Base-by-base conservation (phyloP, 805 yeast species). In the Jamesozyma rosinii region DNA sequence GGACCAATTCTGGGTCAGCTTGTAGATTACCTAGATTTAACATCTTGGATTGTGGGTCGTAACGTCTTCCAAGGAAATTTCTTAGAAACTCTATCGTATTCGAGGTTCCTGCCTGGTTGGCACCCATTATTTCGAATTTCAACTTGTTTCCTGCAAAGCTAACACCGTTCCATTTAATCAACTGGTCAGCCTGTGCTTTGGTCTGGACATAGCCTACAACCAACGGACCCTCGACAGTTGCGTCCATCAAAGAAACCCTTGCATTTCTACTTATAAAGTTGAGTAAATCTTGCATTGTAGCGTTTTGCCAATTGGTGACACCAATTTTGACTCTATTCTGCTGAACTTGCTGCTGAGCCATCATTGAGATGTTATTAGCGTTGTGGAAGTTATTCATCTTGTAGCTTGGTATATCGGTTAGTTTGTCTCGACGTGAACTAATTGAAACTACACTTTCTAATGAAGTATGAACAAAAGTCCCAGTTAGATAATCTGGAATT, bases 271-370 rank as follows among this genome's bases (percentile, higher is more conserved):
- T 74, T 14, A 88, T 62, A 60, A 88, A 89, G 32, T 70, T 67
- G 9, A 83, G 69, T 45, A 87, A 68, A 46, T 87, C 95, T 17
- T 73, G 78, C 46, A 72, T 70, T 1, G 82, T 60, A 1, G 88
- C 94, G 47, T 86, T 84, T 46, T 82, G 79, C 96, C 96, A 88
- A 37, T 88, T 86, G 32, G 71, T 65, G 10, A 87, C 71, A 49
- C 83, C 86, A 10, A 87, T 72, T 3, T 72, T 67, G 4, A 76
- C 68, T 29, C 61, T 51, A 39, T 66, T 70, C 40, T 60, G 63
- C 37, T 44, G 45, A 15, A 49, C 49, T 35, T 53, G 51, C 40
- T 58, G 62, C 38, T 54, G 58, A 6, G 62, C 63, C 38, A 55
- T 17, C 35, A 45, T 40, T 9, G 45, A 53, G 11, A 61, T 41